Evolutionary conservation across 768 basidiomycete genomes (phyloP), one percentile per base, ranked within the genome.

Genomic region (Phylloporus sp.): DNA sequence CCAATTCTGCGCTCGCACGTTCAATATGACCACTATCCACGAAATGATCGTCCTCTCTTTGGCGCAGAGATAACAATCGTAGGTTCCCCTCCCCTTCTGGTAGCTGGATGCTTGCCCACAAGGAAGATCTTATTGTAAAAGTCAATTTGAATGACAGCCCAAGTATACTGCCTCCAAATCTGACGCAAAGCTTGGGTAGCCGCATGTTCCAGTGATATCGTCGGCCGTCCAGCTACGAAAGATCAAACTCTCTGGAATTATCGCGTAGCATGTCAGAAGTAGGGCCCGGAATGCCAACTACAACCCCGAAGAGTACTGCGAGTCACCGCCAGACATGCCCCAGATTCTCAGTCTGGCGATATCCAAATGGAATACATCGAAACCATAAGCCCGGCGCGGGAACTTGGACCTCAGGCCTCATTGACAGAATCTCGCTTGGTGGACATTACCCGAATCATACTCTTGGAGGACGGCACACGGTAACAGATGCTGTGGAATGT

Each of bases 41-140:
- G 31, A 35, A 20, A 38, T 31, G 22, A 50, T 50, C 55, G 27
- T 37, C 37, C 27, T 35, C 9, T 38, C 18, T 44, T 29, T 41
- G 27, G 33, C 43, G 44, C n/a, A 42, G 56, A 55, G 52, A 55
- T 55, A 40, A 44, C 27, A 42, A 29, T 37, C 52, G 37, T 58
- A 46, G 33, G 51, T 40, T n/a, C n/a, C n/a, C n/a, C n/a, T n/a
- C n/a, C n/a, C n/a, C n/a, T n/a, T n/a, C n/a, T n/a, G n/a, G n/a
- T n/a, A 18, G 34, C 5, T 44, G 34, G 27, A 17, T 3, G 13
- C 11, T 18, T 49, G 13, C 17, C n/a, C 38, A 39, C 32, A 18
- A 39, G 6, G 20, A 18, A 26, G 28, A n/a, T n/a, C n/a, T 51
- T 15, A 17, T 27, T 28, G 11, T 15, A 42, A 14, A 14, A 22